Percentiles rank a stretch among this genome's conserved stretches.
Conservation (phyloP, 495 filamentous ascomycete species). For the Aspergillus baeticus region DNA sequence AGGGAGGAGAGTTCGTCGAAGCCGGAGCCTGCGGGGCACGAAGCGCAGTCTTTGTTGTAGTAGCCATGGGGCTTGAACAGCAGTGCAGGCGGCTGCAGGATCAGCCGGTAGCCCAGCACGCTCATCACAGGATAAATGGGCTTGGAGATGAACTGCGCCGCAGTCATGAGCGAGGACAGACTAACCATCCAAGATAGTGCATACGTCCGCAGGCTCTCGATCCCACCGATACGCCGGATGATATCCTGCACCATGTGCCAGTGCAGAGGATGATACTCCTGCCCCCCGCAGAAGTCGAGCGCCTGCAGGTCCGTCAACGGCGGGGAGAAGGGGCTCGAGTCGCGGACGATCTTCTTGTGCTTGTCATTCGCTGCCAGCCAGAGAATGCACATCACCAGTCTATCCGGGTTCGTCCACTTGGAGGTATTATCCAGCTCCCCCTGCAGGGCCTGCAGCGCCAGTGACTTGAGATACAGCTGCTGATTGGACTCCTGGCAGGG, state of each 20-base stretch:
- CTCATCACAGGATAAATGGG: conserved; percentile 3
- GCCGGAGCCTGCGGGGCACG: too few relatives aligned
- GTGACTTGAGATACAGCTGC: background rate
- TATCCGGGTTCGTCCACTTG: background rate
- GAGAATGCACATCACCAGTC: conserved; percentile 7
- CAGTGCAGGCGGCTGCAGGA: background rate
- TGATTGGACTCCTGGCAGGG: background rate
- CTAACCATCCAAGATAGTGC: conserved; percentile 6
- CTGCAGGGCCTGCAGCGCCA: background rate
- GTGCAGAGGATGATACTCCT: too few relatives aligned
- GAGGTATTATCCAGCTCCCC: background rate
- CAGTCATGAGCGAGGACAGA: conserved; percentile 1
- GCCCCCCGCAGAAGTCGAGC: too few relatives aligned
- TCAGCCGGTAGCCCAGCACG: background rate
- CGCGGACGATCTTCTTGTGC: too few relatives aligned
- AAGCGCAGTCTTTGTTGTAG: too few relatives aligned
- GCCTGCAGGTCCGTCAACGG: too few relatives aligned
- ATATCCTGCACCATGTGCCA: too few relatives aligned
- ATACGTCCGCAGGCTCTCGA: background rate
- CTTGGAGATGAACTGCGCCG: background rate
- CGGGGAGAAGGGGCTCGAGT: too few relatives aligned
- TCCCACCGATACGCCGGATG: too few relatives aligned
- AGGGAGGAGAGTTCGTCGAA: too few relatives aligned
- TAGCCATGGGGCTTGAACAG: background rate
- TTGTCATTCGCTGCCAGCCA: conserved; percentile 11